Evolutionary conservation across 495 filamentous ascomycete genomes (phyloP), one percentile per base, ranked within the genome.

Genomic region (Achaetomiella virescens): DNA sequence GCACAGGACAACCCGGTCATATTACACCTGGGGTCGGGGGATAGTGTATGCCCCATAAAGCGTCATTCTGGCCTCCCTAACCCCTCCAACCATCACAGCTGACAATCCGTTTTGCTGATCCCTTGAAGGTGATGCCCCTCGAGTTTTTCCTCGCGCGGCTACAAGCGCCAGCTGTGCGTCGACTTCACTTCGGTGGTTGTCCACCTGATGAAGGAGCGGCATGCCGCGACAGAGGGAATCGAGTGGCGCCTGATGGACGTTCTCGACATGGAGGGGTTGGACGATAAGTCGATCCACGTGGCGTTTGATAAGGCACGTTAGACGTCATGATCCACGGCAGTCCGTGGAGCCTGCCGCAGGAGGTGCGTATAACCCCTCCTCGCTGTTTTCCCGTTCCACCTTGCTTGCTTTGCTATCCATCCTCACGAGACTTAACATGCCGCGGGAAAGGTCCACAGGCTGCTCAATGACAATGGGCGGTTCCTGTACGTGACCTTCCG

Each of bases 291-390:
- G 11, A 62, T 84, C 52, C 80, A 83, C 61, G 69, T 84, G 21
- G 79, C 79, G 18, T 78, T 86, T 55, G 81, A 85, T 58, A 86
- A 86, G 61, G 74, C 5, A 84, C 81, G 2, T 69, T 85, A 2
- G 83, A 85, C 59, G 80, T 78, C 33, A 82, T 85, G 76, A 75
- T 86, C 18, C 70, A 80, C 48, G 81, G 82, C 6, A 78, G 72
- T 46, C 71, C 75, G 0, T 83, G 81, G 81, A 76, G 74, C 60
- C 80, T 82, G 6, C 78, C 78, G 8, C 69, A 75, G 1, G 72
- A 78, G 10, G 81, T 84, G 1, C 70, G 51, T 62, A 75, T 11
- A 82, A 82, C 58, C 78, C 74, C 9, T 60, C n/a, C 40, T 14
- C 8, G 15, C n/a, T 18, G 14, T 44, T 25, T 47, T 14, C 14